Conservation (phyloP, 208 protist genomes). For the Trypanosoma mega region DNA sequence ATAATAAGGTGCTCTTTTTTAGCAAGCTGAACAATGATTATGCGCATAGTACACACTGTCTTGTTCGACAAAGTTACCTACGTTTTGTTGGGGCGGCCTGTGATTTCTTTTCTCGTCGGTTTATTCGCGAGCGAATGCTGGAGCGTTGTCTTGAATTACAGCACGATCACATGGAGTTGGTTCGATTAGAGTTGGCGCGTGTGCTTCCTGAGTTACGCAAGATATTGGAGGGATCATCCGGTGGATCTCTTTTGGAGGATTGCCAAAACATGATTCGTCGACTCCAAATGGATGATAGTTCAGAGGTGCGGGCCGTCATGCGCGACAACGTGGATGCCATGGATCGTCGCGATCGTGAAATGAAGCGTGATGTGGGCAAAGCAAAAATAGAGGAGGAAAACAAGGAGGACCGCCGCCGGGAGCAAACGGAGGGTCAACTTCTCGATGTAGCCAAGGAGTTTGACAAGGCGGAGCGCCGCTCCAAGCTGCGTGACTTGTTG, state of each 20-base stretch:
- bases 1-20: slow-evolving; percentile 73
- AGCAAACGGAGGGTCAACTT: slow-evolving; percentile 68
- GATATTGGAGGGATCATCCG: slow-evolving; percentile 33
- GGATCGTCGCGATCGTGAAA: slow-evolving; percentile 29
- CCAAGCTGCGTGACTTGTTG: slow-evolving; percentile 84
- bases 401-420: slow-evolving; percentile 56
- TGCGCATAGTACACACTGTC: slow-evolving; percentile 58
- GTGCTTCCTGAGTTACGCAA: slow-evolving; percentile 44
- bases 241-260: slow-evolving; percentile 59
- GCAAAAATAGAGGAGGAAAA: slow-evolving; percentile 40
- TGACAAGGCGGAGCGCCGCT: slow-evolving; percentile 84
- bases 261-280: slow-evolving; percentile 73
- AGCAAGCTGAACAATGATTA: slow-evolving; percentile 85
- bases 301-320: slow-evolving; percentile 54
- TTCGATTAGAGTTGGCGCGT: slow-evolving; percentile 65
- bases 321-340: slow-evolving; percentile 36
- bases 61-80: slow-evolving; percentile 72
- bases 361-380: slow-evolving; percentile 17
- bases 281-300: slow-evolving; percentile 72
- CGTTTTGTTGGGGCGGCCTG: slow-evolving; percentile 57
- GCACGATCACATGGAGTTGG: slow-evolving; percentile 69
- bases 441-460: slow-evolving; percentile 85
- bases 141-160: slow-evolving; percentile 79
- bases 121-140: slow-evolving; percentile 80
- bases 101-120: slow-evolving; percentile 69